Evolutionary conservation across 352 stramenopile species (phyloP).

Genomic region (Globisporangium barbulae): DNA sequence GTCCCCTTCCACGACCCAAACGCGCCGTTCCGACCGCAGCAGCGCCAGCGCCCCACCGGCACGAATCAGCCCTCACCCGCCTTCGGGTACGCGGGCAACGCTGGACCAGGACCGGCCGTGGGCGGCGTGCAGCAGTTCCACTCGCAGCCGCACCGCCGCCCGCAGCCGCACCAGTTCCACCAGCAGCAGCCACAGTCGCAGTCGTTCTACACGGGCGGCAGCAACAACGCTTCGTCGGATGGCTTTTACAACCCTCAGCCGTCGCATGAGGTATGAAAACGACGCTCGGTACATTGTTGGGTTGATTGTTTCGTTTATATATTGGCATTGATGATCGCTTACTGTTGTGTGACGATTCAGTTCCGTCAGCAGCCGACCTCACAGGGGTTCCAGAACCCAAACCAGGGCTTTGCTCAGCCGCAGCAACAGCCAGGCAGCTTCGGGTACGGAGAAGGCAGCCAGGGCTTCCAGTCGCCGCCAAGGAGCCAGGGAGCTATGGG

Average conservation of each 20-base stretch:
- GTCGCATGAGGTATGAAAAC: constrained; percentile 33
- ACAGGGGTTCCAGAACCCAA: constrained; percentile 23
- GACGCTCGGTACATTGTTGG: background rate
- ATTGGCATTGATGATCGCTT: background rate
- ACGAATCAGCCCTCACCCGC: constrained; percentile 19
- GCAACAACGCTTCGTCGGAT: constrained; percentile 15
- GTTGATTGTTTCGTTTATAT: background rate
- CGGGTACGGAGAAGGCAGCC: constrained; percentile 6
- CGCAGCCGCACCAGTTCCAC: constrained; percentile 57
- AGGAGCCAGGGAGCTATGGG: constrained; percentile 14
- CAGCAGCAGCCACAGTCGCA: constrained; percentile 30
- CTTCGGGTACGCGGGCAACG: constrained; percentile 12
- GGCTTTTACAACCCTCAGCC: constrained; percentile 33
- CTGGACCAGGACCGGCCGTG: constrained; percentile 5
- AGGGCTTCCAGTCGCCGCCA: constrained; percentile 20
- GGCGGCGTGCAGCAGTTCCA: constrained; percentile 25
- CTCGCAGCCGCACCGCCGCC: constrained; percentile 36
- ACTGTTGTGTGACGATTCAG: background rate
- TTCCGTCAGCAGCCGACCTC: constrained; percentile 27
- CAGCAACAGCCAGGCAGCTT: constrained; percentile 24
- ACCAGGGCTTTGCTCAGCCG: constrained; percentile 14
- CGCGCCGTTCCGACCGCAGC: constrained; percentile 30
- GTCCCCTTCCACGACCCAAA: constrained; percentile 61
- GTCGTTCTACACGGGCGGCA: constrained; percentile 15
- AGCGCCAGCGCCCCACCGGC: constrained; percentile 33